These are phyloP conservation scores for Hippophae gyantsensis DNA, from an alignment of 306 rosid species.

Conservation along the genomic window DNA sequence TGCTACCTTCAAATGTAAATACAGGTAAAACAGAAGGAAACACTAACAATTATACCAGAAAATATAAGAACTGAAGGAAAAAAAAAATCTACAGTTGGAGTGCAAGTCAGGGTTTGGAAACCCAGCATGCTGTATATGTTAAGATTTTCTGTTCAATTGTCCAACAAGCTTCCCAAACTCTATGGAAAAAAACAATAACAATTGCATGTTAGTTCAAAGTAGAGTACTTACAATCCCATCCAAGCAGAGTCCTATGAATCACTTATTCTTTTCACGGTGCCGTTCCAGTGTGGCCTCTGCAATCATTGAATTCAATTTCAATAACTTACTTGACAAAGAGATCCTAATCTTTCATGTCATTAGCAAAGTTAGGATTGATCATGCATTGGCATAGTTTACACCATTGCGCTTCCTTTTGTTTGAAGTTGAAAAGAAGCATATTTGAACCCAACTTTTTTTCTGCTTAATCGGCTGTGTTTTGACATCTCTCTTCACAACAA, in stretches of 20 bases:
- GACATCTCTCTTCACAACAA: slow-evolving; percentile 44
- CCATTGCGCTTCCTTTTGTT: slow-evolving; percentile 71
- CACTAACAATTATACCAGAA: too few species aligned
- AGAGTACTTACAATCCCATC: neutral
- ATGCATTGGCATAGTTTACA: slow-evolving; percentile 41
- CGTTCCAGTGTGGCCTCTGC: neutral
- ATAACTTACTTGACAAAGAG: slow-evolving; percentile 36
- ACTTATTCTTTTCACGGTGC: too few species aligned
- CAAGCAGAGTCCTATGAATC: too few species aligned
- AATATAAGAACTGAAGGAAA: too few species aligned
- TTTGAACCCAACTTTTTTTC: slow-evolving; percentile 71
- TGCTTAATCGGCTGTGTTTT: slow-evolving; percentile 47
- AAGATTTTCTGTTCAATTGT: too few species aligned
- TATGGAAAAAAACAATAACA: too few species aligned
- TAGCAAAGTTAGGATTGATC: slow-evolving; percentile 20
- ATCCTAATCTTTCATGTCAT: slow-evolving; percentile 10
- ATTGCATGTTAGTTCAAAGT: neutral
- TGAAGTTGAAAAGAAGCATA: slow-evolving; percentile 55
- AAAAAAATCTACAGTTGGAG: too few species aligned
- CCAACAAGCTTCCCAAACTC: too few species aligned
- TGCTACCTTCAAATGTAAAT: too few species aligned
- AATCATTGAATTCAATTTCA: neutral
- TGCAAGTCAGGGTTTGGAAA: too few species aligned
- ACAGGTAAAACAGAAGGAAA: too few species aligned
- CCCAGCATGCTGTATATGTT: too few species aligned